phyloP scores from a whole-genome alignment of 176 grass and related monocot genomes.

The Carex littledalei region DNA sequence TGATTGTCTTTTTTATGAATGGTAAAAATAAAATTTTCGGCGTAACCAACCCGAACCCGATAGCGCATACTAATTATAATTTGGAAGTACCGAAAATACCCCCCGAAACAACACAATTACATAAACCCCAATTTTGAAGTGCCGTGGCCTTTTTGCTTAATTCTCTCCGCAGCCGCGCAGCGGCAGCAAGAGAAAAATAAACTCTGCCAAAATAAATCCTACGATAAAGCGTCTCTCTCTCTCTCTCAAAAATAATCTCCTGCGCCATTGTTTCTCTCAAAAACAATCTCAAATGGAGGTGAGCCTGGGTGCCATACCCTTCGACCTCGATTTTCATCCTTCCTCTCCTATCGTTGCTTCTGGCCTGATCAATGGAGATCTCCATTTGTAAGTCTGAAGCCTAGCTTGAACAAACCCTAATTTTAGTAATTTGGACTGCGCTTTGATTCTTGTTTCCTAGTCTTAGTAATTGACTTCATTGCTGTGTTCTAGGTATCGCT shows the following conservation, averaged over 20 bases:
- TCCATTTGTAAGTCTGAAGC: constrained; percentile 45
- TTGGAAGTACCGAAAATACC: not conserved
- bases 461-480: constrained; percentile 1
- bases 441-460: not conserved
- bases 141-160: not conserved
- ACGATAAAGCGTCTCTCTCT: not conserved
- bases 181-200: not conserved
- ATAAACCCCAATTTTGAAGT: not conserved
- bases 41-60: too few species aligned
- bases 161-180: not conserved
- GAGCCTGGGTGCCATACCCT: constrained; percentile 58
- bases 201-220: not conserved
- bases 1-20: too few species aligned
- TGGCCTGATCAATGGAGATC: constrained; percentile 72
- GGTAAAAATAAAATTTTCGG: too few species aligned
- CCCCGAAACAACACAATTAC: not conserved
- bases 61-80: not conserved
- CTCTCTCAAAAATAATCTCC: not conserved
- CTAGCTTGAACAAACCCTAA: not conserved
- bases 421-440: not conserved
- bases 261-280: too few species aligned
- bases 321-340: constrained; percentile 88
- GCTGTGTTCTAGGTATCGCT: constrained; percentile 45
- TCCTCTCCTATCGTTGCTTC: constrained; percentile 57
- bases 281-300: constrained; percentile 53